These are phyloP conservation scores for Saccharomyces hybrid DNA, from an alignment of 1,139 yeast genomes.

Conservation along the genomic window DNA sequence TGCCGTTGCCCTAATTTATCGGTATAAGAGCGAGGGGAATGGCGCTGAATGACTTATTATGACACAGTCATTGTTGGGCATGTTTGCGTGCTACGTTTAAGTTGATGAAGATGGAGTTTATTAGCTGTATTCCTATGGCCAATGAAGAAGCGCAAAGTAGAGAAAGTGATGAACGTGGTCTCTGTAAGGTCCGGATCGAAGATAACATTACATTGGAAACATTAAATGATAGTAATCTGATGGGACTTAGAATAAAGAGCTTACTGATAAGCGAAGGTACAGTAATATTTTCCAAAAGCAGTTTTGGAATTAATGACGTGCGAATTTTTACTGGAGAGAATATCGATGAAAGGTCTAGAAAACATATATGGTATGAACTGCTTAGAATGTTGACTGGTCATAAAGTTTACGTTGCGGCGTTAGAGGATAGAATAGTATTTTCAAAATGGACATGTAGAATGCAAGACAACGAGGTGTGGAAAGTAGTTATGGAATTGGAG, in stretches of 20 bases:
- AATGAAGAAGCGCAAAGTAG: conserved; percentile 2
- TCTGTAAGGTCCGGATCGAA: conserved; percentile 8
- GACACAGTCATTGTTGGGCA: neutral
- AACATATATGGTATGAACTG: conserved; percentile 20
- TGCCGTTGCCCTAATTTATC: neutral
- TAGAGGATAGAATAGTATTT: conserved; percentile 8
- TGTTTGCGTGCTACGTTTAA: neutral
- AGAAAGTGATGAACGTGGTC: conserved; percentile 9
- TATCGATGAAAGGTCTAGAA: conserved; percentile 1
- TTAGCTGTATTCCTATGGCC: conserved; percentile 12
- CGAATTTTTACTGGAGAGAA: conserved; percentile 8
- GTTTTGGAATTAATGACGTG: conserved; percentile 6
- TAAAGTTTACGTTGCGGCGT: conserved; percentile 5
- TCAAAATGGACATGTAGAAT: conserved; percentile 14
- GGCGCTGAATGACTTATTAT: neutral
- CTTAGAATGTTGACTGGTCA: conserved; percentile 17
- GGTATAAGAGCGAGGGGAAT: neutral
- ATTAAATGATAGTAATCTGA: conserved; percentile 2
- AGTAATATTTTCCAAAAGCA: conserved; percentile 9
- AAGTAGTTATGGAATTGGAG: conserved; percentile 16
- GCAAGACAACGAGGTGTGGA: conserved; percentile 11
- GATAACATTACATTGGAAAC: neutral
- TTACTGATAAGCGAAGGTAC: conserved; percentile 20
- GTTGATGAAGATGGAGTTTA: conserved; percentile 10
- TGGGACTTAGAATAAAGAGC: neutral